A percentile compares a stretch with the other conserved stretches of the same genome.
Evolutionary conservation across 441 rosid genomes (phyloP).

Genomic region (Melastoma candidum): DNA sequence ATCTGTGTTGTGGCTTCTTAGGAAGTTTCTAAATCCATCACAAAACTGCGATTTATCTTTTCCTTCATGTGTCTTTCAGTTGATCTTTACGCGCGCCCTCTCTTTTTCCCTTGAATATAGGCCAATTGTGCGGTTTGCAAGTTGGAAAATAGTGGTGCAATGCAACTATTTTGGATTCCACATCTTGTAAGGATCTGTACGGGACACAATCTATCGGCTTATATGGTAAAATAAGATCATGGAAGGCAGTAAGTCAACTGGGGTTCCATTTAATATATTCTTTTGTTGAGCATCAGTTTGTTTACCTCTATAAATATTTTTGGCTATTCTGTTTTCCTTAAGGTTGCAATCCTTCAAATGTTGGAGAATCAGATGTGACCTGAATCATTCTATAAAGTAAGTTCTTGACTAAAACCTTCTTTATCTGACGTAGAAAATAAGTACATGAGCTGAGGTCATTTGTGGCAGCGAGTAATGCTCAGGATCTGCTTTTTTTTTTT

Average conservation of each 20-base stretch:
- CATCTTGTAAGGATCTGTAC: constrained; percentile 79
- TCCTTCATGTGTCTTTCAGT: no score
- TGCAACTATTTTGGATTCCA: constrained; percentile 72
- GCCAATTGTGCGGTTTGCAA: constrained; percentile 93
- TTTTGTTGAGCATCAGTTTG: constrained; percentile 1
- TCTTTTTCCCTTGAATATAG: constrained; percentile 30
- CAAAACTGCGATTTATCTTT: no score
- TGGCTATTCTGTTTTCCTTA: constrained; percentile 9
- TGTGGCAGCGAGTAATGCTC: not conserved
- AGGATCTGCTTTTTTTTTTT: not conserved
- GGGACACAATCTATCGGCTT: constrained; percentile 87
- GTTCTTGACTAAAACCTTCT: constrained; percentile 12
- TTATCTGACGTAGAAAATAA: not conserved
- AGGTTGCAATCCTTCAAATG: constrained; percentile 98
- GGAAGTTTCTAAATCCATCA: no score
- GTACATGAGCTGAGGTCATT: not conserved
- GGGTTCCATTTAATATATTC: constrained; percentile 1
- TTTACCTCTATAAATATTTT: constrained; percentile 10
- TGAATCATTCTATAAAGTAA: constrained; percentile 86
- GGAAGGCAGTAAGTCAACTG: constrained; percentile 87
- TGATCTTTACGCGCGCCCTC: constrained; percentile 12
- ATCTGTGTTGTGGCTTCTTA: no score
- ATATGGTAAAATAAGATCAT: constrained; percentile 84
- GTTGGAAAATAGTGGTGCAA: constrained; percentile 94
- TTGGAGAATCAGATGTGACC: constrained; percentile 99